Evolutionary conservation across 2,329 filamentous ascomycete genomes (phyloP), one percentile per base, ranked within the genome.

Genomic region (Dothistroma septosporum): DNA sequence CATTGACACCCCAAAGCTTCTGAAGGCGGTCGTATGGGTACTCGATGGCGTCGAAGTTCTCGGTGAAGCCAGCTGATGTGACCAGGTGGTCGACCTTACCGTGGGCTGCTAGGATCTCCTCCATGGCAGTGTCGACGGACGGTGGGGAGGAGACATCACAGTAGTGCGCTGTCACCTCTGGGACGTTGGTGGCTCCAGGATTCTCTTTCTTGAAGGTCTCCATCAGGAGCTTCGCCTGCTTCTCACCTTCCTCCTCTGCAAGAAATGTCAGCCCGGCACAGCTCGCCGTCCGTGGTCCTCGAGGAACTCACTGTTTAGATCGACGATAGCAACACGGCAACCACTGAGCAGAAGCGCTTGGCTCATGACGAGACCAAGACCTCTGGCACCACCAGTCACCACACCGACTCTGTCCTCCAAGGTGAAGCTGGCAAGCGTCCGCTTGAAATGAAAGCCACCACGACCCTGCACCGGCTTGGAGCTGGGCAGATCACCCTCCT

Each of bases 41-140:
- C 68, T 87, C 87, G 70, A 92, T 89, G 52, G 93, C 93, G 70
- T 95, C 89, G 72, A 92, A 95, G 80, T 97, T 97, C 80, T 97
- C 93, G 14, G 91, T 94, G 79, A 97, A 96, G 50, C 93, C 93
- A 54, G 93, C 93, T n/a, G 91, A 95, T 28, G 93, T 97, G 70
- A 97, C 92, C 28, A 97, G 84, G 76, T 91, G 88, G 78, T 96
- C 92, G 69, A 97, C 91, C 76, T 89, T 88, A 76, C 88, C 87
- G 74, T 96, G 92, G 61, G 82, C 76, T 5, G 49, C 55, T 55
- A 93, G 74, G 66, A 93, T 83, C 62, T 91, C 88, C 41, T 81
- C 79, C 67, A 97, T 82, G 68, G 89, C 89, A 33, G 80, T 76
- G 60, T 89, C 87, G 64, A 97, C 92, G 7, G 90, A 93, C 53